These are phyloP conservation scores for Lactarius sanguifluus DNA, from an alignment of 768 basidiomycete genomes.

Conservation along the genomic window DNA sequence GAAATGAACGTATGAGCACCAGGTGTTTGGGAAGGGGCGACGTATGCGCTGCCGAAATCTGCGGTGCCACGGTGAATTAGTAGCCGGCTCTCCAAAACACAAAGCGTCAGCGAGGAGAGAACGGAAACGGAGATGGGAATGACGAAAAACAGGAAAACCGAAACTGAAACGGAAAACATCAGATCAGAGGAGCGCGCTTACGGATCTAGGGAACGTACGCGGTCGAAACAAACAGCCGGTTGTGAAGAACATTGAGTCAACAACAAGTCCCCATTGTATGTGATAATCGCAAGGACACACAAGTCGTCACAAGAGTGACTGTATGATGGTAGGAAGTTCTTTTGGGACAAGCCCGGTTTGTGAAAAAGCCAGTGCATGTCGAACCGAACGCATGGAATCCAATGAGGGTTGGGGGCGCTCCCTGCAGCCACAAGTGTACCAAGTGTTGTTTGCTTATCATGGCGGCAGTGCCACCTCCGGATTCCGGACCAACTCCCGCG, in stretches of 20 bases:
- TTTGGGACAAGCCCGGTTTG: neutral
- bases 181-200: neutral
- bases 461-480: neutral
- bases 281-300: neutral
- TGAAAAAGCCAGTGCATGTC: constrained; percentile 3
- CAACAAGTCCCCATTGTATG: neutral
- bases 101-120: neutral
- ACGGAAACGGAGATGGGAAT: neutral
- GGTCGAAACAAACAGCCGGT: neutral
- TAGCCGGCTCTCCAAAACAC: neutral
- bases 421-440: neutral
- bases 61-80: neutral
- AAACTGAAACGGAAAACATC: neutral
- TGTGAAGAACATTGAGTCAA: neutral
- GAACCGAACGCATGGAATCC: neutral
- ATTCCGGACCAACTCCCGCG: neutral
- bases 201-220: neutral
- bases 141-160: neutral
- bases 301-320: neutral
- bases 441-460: neutral
- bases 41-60: neutral
- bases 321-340: neutral
- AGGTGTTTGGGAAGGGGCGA: neutral
- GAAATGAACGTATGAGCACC: neutral
- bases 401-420: neutral